These are phyloP conservation scores for Metschnikowia cubensis DNA, from an alignment of 805 yeast genomes.

Conservation along the genomic window DNA sequence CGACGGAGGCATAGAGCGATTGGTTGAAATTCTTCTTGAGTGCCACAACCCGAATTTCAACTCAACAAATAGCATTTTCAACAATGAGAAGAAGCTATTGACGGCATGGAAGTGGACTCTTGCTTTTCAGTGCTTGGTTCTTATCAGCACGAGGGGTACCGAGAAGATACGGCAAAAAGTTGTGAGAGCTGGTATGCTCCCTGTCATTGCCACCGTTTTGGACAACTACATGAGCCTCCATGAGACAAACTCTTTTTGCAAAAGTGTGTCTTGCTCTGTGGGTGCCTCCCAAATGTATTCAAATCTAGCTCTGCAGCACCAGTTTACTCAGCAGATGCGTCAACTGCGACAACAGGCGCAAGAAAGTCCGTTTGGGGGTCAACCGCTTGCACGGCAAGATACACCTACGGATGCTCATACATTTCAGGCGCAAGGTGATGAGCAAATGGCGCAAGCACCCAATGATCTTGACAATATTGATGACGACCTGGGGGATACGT, in stretches of 20 bases:
- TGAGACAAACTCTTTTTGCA: constrained; percentile 32
- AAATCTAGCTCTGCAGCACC: constrained; percentile 2
- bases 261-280: background rate
- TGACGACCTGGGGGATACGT: constrained; percentile 6
- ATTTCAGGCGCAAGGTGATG: constrained; percentile 2
- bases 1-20: constrained; percentile 90
- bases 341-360: constrained; percentile 3
- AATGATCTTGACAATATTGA: constrained; percentile 2
- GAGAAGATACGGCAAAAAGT: constrained; percentile 80
- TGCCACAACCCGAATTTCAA: constrained; percentile 48
- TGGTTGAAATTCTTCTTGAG: constrained; percentile 80
- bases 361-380: background rate
- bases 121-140: constrained; percentile 86
- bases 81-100: constrained; percentile 45
- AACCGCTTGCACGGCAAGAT: background rate
- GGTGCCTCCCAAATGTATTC: constrained; percentile 5
- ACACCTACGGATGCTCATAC: background rate
- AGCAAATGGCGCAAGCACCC: background rate
- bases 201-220: constrained; percentile 84
- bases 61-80: constrained; percentile 28
- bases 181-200: constrained; percentile 88
- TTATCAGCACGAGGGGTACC: constrained; percentile 90
- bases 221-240: constrained; percentile 69
- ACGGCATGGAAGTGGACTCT: constrained; percentile 98
- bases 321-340: constrained; percentile 1